phyloP scores from a whole-genome alignment of 2,329 filamentous ascomycete species.

The Microdochium trichocladiopsis region DNA sequence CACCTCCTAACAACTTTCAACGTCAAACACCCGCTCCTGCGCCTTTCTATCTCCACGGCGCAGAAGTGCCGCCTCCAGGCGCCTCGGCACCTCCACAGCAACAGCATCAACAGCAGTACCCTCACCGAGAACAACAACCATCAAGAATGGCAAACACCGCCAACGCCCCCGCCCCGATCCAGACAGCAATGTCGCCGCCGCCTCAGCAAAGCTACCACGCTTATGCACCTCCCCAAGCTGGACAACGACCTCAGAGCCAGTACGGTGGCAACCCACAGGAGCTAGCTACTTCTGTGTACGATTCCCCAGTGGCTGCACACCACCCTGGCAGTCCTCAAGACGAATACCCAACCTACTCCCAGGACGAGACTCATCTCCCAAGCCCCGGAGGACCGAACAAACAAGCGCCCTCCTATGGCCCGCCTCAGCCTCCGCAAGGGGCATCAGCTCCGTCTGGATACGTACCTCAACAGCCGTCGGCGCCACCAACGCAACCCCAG shows the following conservation, averaged over 20 bases:
- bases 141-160: conserved; percentile 39
- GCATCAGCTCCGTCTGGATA: conserved; percentile 16
- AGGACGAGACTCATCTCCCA: conserved; percentile 33
- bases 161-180: conserved; percentile 41
- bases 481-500: conserved; percentile 17
- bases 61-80: conserved; percentile 40
- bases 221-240: conserved; percentile 35
- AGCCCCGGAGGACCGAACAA: conserved; percentile 17
- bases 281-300: conserved; percentile 69
- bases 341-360: conserved; percentile 39
- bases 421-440: conserved; percentile 11
- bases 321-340: conserved; percentile 31
- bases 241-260: conserved; percentile 57
- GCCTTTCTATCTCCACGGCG: conserved; percentile 60
- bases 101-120: conserved; percentile 12
- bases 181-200: conserved; percentile 44
- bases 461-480: conserved; percentile 10
- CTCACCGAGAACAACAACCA: conserved; percentile 28
- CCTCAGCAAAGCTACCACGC: conserved; percentile 37
- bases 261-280: conserved; percentile 66
- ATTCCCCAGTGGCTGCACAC: conserved; percentile 59
- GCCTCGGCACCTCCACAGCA: conserved; percentile 11
- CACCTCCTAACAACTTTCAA: conserved; percentile 49
- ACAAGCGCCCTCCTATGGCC: conserved; percentile 15
- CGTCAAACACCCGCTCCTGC: conserved; percentile 44